Base-by-base conservation (phyloP, 2,329 filamentous ascomycete genomes). In the Xylariaceae sp. region DNA sequence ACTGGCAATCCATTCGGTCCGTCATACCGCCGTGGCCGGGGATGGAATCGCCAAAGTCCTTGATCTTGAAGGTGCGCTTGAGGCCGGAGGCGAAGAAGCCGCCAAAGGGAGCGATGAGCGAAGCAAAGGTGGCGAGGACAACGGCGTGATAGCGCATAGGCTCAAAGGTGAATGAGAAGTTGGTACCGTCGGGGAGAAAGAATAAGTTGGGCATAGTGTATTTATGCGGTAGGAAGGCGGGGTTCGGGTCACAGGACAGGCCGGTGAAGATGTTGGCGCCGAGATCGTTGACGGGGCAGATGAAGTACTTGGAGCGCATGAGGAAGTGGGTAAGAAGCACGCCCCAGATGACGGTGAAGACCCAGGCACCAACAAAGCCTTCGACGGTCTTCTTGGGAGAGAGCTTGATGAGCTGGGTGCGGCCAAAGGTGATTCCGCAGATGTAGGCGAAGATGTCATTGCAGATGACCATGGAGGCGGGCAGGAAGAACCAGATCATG, bases 401-500 rank as follows among this genome's bases (percentile, higher is more conserved):
- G 46, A 99, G 80, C 75, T 97, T 95, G 76, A 99, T 99, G 62
- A 99, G 83, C 72, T 96, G 94, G 2, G 94, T 97, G 53, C 91
- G 85, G 50, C 94, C 94, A 71, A 99, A 96, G 27, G 91, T 92
- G 68, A 99, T 97, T 57, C 94, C 94, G 71, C 91, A 96, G 58
- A 99, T 85, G 71, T 99, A 99, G 65, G 94, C 94, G 67, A 95
- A 97, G 61, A 99, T 99, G 70, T 99, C 94, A 72, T 99, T 99
- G 60, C 89, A 96, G 70, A 99, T 96, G 71, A 99, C 94, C 65
- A 99, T 82, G 51, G 90, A 87, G 6, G 90, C 91, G 6, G 94
- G 94, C 44, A 99, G 76, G 80, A 97, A 96, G 79, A 99, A 97
- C 94, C 94, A 99, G 71, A 99, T 95, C 88, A 99, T 91, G 75